Conservation (phyloP, 2,329 filamentous ascomycete species). For the Colletotrichum lindemuthianum region DNA sequence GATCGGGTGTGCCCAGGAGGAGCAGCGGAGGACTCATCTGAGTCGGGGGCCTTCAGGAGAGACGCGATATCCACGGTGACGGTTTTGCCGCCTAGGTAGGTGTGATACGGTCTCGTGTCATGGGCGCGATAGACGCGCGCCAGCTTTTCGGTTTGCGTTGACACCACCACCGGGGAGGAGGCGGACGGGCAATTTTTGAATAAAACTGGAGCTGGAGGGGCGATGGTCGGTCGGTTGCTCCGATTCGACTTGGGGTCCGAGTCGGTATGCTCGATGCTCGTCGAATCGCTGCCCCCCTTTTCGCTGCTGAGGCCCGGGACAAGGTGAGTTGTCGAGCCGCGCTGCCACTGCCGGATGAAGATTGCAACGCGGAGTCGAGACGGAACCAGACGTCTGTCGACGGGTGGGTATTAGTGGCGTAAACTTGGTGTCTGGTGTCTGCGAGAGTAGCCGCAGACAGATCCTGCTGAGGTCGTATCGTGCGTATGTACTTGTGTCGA, state of each 20-base stretch:
- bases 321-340: conserved; percentile 14
- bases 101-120: conserved; percentile 42
- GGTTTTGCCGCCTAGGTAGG: conserved; percentile 54
- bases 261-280: conserved; percentile 20
- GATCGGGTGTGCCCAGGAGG: conserved; percentile 51
- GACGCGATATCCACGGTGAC: conserved; percentile 95
- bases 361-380: not conserved
- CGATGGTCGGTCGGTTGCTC: conserved; percentile 24
- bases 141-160: conserved; percentile 33
- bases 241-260: conserved; percentile 12
- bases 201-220: conserved; percentile 8
- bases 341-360: not conserved
- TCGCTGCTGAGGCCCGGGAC: conserved; percentile 7
- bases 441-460: not conserved
- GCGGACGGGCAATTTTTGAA: conserved; percentile 19
- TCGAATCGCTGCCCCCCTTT: conserved; percentile 1
- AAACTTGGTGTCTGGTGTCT: not conserved
- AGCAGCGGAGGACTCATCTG: conserved; percentile 73
- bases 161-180: conserved; percentile 20
- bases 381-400: conserved; percentile 1
- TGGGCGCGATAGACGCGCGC: conserved; percentile 41
- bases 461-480: conserved; percentile 12
- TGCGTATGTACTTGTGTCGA: conserved; percentile 4
- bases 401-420: conserved; percentile 5
- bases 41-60: conserved; percentile 81